These are phyloP conservation scores for Jaapia argillacea DNA, from an alignment of 768 basidiomycete genomes.

Conservation along the genomic window DNA sequence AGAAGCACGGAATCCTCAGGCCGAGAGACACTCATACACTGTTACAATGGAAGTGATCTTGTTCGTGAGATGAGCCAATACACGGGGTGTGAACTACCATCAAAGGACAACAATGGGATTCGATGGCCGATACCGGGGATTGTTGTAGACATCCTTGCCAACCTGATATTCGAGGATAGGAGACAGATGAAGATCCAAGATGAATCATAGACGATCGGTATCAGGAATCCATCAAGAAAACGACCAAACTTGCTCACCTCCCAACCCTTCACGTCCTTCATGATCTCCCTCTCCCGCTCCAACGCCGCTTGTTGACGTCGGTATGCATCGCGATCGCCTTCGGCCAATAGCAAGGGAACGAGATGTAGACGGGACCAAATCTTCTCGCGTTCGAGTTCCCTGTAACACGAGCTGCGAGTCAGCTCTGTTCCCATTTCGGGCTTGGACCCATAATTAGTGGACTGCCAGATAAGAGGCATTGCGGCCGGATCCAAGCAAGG, in stretches of 20 bases:
- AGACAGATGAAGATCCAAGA: conserved; percentile 8
- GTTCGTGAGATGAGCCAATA: too few relatives aligned
- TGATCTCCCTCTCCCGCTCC: conserved; percentile 78
- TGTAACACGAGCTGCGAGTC: conserved; percentile 40
- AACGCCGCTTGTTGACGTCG: conserved; percentile 70
- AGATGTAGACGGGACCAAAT: conserved; percentile 94
- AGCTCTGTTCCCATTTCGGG: conserved; percentile 29
- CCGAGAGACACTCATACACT: too few relatives aligned
- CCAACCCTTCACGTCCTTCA: conserved; percentile 92
- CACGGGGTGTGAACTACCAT: too few relatives aligned
- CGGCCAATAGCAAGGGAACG: conserved; percentile 84
- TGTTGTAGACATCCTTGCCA: conserved; percentile 83
- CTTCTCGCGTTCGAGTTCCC: conserved; percentile 89
- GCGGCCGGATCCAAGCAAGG: conserved; percentile 53
- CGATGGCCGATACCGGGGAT: conserved; percentile 53
- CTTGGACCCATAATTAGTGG: conserved; percentile 28
- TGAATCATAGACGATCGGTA: conserved; percentile 13
- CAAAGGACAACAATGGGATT: conserved; percentile 53
- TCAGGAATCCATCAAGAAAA: conserved; percentile 14
- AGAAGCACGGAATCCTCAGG: too few relatives aligned
- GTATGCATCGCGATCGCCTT: conserved; percentile 87
- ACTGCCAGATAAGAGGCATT: conserved; percentile 31
- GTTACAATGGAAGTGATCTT: too few relatives aligned
- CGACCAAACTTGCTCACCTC: conserved; percentile 69
- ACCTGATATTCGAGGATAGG: conserved; percentile 37